Conservation (phyloP, 139 green algal genomes). For the Chlamydomonas sp. region DNA sequence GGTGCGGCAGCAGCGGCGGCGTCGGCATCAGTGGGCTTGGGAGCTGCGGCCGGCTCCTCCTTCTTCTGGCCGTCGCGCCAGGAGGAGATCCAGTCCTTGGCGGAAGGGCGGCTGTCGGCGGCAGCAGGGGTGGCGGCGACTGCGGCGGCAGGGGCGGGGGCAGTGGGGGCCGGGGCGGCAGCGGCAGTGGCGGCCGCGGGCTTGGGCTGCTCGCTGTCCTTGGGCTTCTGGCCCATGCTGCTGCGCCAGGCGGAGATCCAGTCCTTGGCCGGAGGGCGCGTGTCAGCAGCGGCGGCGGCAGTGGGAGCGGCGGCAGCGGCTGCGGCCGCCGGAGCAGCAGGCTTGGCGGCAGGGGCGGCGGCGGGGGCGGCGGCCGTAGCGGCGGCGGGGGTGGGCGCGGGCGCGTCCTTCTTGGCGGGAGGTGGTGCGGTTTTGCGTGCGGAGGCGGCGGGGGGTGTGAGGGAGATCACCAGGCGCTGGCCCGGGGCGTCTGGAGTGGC, state of each 20-base stretch:
- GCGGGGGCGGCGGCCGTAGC: not conserved
- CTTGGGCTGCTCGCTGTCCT: too few species aligned
- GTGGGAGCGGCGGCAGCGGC: not conserved
- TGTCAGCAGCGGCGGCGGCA: not conserved
- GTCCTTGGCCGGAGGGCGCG: conserved; percentile 2
- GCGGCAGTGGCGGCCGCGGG: not conserved
- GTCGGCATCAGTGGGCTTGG: not conserved
- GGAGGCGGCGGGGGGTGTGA: too few species aligned
- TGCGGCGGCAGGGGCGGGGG: not conserved
- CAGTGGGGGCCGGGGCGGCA: not conserved
- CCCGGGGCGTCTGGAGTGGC: not conserved
- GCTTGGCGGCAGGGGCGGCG: not conserved
- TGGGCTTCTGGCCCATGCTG: too few species aligned
- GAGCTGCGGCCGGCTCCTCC: not conserved
- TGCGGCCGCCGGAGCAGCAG: not conserved
- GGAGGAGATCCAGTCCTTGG: conserved; percentile 26
- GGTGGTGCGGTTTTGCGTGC: too few species aligned
- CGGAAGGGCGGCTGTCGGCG: conserved; percentile 4
- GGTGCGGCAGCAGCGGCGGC: not conserved
- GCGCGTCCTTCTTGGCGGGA: too few species aligned
- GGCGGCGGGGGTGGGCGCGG: not conserved
- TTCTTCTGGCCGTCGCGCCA: not conserved
- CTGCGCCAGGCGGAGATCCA: conserved; percentile 14
- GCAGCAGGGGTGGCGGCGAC: not conserved
- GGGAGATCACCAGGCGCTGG: too few species aligned